Evolutionary conservation across 2,329 filamentous ascomycete genomes (phyloP).

Genomic region (Aulographum hederae): DNA sequence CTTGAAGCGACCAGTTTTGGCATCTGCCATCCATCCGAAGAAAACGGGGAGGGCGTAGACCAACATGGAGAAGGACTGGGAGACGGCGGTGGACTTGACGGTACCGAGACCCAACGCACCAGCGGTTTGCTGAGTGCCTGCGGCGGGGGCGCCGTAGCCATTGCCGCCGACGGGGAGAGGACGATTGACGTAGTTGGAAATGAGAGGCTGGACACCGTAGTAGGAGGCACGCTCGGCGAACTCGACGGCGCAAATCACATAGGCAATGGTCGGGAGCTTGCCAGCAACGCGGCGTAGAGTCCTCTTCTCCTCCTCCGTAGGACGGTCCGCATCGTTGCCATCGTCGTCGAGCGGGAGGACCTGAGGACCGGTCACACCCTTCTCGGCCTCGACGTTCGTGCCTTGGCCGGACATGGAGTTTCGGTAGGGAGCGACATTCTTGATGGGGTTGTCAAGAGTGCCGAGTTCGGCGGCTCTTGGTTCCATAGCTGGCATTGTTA

Average conservation of each 20-base stretch:
- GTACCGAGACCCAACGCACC: slow-evolving; percentile 1
- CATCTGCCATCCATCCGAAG: neutral
- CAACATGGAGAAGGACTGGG: slow-evolving; percentile 1
- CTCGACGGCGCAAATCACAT: slow-evolving; percentile 39
- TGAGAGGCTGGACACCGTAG: slow-evolving; percentile 26
- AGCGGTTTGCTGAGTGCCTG: neutral
- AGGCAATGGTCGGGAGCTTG: slow-evolving; percentile 32
- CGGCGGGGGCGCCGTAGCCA: slow-evolving; percentile 2
- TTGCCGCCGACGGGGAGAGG: slow-evolving; percentile 3
- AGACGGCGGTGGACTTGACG: neutral
- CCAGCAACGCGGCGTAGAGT: slow-evolving; percentile 31
- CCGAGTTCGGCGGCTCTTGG: too few relatives aligned
- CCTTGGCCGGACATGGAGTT: too few relatives aligned
- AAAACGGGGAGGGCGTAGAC: neutral
- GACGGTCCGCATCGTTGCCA: too few relatives aligned
- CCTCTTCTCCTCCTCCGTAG: slow-evolving; percentile 22
- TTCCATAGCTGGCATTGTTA: too few relatives aligned
- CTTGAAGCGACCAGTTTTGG: slow-evolving; percentile 1
- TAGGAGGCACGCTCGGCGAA: slow-evolving; percentile 36
- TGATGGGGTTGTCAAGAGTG: too few relatives aligned
- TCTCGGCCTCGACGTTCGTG: too few relatives aligned
- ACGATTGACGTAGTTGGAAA: slow-evolving; percentile 1
- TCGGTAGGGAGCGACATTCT: too few relatives aligned
- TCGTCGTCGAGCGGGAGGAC: slow-evolving; percentile 1
- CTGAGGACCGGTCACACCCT: neutral